Base-by-base conservation (phyloP, 345 rosid species). In the Crucihimalaya himalaica region DNA sequence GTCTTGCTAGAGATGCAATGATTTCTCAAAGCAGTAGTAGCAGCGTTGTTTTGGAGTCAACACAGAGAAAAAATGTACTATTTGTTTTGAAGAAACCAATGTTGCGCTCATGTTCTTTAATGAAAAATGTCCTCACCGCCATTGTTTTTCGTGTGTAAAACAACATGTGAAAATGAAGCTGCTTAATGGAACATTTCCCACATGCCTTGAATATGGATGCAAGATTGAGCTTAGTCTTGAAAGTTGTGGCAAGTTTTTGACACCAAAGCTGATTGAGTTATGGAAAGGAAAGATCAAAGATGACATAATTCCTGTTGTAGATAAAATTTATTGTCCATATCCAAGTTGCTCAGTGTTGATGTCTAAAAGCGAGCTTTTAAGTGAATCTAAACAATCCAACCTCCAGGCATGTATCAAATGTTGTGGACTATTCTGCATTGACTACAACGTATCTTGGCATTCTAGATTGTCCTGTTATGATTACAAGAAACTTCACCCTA, bases 141-240 rank as follows among this genome's bases (percentile, higher is more conserved):
- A 42, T 42, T 42, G 47, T 8, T 42, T 15, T 15, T 14, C 18
- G 15, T 42, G 47, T 42, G 47, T 42, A 3, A 15, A 5, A 15
- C 8, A 42, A 1, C 2, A 5, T 0, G 47, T 42, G 47, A 2
- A 42, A 42, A 8, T 15, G 18, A 42, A 42, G 8, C 47, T 42
- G 0, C 47, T 1, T 5, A 42, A 3, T 31, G 94, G 85, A 34
- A 63, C 71, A 58, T 59, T 72, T 63, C 82, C 90, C 16, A 82
- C 61, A 28, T 88, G 92, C 55, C 97, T 89, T 63, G 85, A 81
- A 20, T 83, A 82, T 57, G 84, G 68, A 28, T 90, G 97, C 55
- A 78, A 81, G 20, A 72, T 82, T 10, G 82, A 76, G 77, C 72
- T 90, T 2, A 68, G 13, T 37, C 73, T n/a, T 52, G 81, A 82